phyloP scores from a whole-genome alignment of 805 yeast genomes.

The Scheffersomyces amazonensis region DNA sequence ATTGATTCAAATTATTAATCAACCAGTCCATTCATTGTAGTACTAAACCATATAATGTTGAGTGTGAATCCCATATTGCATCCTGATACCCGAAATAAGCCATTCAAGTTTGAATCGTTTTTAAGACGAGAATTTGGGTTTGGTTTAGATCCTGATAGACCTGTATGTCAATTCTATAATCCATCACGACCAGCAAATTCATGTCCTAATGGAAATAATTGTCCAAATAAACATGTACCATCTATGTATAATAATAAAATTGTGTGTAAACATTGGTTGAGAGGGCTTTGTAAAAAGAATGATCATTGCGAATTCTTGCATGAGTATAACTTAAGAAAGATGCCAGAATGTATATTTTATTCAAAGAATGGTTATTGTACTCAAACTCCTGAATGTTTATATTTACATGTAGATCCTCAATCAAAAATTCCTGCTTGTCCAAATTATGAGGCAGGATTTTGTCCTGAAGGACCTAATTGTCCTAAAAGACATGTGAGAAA shows the following conservation, averaged over 20 bases:
- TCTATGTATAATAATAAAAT: slow-evolving; percentile 51
- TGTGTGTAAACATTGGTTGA: slow-evolving; percentile 97
- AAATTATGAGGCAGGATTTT: slow-evolving; percentile 83
- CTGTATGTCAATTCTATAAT: slow-evolving; percentile 72
- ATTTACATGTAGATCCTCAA: slow-evolving; percentile 86
- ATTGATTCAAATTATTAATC: not conserved
- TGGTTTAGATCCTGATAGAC: slow-evolving; percentile 85
- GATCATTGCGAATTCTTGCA: slow-evolving; percentile 95
- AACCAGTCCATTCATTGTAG: not conserved
- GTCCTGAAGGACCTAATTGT: slow-evolving; percentile 89
- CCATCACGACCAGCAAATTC: slow-evolving; percentile 51
- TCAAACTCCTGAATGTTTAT: slow-evolving; percentile 91
- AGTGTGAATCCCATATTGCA: slow-evolving; percentile 37
- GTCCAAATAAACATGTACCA: slow-evolving; percentile 83
- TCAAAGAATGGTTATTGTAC: slow-evolving; percentile 83
- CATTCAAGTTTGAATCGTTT: slow-evolving; percentile 75
- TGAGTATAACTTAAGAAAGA: slow-evolving; percentile 87
- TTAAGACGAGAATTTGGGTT: slow-evolving; percentile 76
- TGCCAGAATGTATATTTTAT: slow-evolving; percentile 95
- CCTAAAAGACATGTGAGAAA: slow-evolving; percentile 75
- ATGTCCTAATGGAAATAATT: slow-evolving; percentile 83
- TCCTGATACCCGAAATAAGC: slow-evolving; percentile 36
- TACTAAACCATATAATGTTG: slow-evolving; percentile 24
- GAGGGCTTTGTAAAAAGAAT: slow-evolving; percentile 95
- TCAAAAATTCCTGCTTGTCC: slow-evolving; percentile 85